Evolutionary conservation across 1,284 basidiomycete species (phyloP).

Genomic region (Blastosporella zonata): DNA sequence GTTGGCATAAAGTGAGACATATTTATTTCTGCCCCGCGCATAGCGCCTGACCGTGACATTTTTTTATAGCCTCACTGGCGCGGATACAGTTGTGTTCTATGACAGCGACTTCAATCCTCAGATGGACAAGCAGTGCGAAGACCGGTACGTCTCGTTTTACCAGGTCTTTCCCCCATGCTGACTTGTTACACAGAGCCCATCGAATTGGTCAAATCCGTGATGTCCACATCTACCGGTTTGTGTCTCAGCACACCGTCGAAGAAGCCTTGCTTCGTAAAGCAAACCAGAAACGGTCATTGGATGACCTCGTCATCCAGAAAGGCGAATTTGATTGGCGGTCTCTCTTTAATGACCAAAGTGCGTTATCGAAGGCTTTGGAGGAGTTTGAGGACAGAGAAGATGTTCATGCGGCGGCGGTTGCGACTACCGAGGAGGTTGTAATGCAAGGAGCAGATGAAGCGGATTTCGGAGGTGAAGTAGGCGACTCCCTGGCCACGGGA

Average conservation of each 20-base stretch:
- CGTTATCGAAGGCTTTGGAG: slow-evolving; percentile 55
- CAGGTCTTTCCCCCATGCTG: not conserved
- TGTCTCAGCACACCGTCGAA: slow-evolving; percentile 91
- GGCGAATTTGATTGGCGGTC: slow-evolving; percentile 96
- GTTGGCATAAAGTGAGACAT: slow-evolving; percentile 88
- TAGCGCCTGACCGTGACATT: slow-evolving; percentile 5
- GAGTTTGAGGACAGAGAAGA: slow-evolving; percentile 91
- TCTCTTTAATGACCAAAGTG: slow-evolving; percentile 61
- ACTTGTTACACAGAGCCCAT: slow-evolving; percentile 60
- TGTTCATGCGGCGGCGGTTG: slow-evolving; percentile 75
- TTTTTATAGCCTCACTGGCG: slow-evolving; percentile 86
- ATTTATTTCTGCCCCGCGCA: not conserved
- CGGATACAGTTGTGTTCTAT: slow-evolving; percentile 95
- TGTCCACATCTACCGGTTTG: slow-evolving; percentile 96
- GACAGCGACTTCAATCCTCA: slow-evolving; percentile 98
- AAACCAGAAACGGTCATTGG: slow-evolving; percentile 91
- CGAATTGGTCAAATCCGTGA: slow-evolving; percentile 96
- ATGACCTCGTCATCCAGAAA: slow-evolving; percentile 91
- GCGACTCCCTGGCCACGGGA: slow-evolving; percentile 36
- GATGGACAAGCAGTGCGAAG: slow-evolving; percentile 97
- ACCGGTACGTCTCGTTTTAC: slow-evolving; percentile 53
- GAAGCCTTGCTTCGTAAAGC: slow-evolving; percentile 96
- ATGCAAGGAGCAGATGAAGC: slow-evolving; percentile 74
- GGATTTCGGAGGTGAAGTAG: slow-evolving; percentile 62
- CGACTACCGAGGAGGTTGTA: slow-evolving; percentile 69